Evolutionary conservation across 306 rosid species (phyloP), one percentile per base, ranked within the genome.

Genomic region (Crataegus laevigata): DNA sequence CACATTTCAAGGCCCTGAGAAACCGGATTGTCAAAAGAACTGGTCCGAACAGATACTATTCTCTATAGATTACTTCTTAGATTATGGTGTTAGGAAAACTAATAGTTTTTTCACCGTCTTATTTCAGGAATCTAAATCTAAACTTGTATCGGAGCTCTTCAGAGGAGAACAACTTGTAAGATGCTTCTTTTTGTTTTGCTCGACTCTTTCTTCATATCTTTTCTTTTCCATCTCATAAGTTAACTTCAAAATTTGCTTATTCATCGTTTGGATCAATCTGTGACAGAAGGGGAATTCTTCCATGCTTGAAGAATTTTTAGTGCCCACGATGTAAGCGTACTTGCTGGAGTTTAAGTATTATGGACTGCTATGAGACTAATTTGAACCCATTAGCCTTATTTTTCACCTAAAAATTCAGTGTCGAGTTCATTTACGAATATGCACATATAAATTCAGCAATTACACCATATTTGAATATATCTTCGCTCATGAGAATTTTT

Each of bases 81-180:
- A 61, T 59, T 75, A 43, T 12, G 69, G 51, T 73, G 66, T 47
- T 43, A 66, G 61, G 74, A 55, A 70, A 71, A 52, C 64, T 52
- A 28, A 26, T 5, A 69, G 32, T 36, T 77, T 78, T 75, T 38
- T 77, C 67, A 68, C 62, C 29, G 43, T 71, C 22, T 0, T 15
- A 5, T 29, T 62, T 64, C 75, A 89, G 97, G 93, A 87, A 89
- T 75, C 72, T 89, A 75, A 76, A 83, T 67, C 69, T 87, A 40
- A 92, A 88, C 82, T 82, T 90, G 89, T 90, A 82, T 47, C 78
- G 77, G 77, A 80, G 91, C 84, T 88, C 89, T 32, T 85, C 62
- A 24, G 72, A 71, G 28, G 64, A 64, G 75, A 78, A 73, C 62
- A 69, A 68, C 69, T 72, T 61, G 97, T 92, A 84, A 87, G 91